Conservation (phyloP, 345 rosid genomes). For the Hibiscus mutabilis region DNA sequence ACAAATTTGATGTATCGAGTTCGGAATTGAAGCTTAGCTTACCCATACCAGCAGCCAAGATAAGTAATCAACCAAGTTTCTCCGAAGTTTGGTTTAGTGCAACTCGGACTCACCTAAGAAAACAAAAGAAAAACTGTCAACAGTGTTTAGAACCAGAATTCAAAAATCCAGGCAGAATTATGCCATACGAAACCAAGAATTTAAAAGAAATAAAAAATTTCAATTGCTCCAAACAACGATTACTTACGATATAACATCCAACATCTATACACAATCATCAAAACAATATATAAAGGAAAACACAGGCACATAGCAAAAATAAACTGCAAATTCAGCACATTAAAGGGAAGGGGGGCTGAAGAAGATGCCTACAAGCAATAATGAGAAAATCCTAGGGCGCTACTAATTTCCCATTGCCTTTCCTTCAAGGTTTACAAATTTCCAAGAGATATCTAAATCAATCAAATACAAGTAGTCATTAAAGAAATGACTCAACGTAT, state of each 20-base stretch:
- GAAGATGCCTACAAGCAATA: slow-evolving; percentile 4
- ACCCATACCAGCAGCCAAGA: neutral
- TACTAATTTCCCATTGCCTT: neutral
- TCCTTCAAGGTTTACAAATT: neutral
- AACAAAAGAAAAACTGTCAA: neutral
- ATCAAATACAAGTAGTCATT: slow-evolving; percentile 3
- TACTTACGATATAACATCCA: neutral
- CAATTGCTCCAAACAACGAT: neutral
- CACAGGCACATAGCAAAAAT: neutral
- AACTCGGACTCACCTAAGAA: neutral
- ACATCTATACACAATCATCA: neutral
- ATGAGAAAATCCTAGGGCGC: neutral
- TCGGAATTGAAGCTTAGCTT: neutral
- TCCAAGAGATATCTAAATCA: neutral
- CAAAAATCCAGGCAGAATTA: neutral
- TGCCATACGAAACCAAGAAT: neutral
- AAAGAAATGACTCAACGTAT: neutral
- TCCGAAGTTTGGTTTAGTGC: neutral
- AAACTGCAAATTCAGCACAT: neutral
- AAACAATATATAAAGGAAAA: neutral
- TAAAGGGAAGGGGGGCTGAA: neutral
- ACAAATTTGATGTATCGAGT: neutral
- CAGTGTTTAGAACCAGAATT: neutral
- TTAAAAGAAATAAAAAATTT: neutral
- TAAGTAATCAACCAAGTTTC: neutral